Evolutionary conservation across 2,329 filamentous ascomycete species (phyloP).

Genomic region (Phialemoniopsis sp.): DNA sequence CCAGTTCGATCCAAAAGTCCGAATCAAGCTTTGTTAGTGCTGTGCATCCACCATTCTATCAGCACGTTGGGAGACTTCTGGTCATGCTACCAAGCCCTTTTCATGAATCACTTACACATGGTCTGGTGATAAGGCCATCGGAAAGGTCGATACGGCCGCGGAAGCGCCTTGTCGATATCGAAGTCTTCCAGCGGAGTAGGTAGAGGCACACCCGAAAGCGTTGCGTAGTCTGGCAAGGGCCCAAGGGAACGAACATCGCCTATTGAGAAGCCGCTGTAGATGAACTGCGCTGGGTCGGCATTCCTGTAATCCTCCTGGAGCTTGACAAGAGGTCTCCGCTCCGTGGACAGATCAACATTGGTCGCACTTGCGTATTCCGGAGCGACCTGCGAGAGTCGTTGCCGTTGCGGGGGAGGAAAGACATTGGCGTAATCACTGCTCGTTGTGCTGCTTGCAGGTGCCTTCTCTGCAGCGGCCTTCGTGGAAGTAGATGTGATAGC

Average conservation of each 20-base stretch:
- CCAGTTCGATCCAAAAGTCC: slow-evolving; percentile 88
- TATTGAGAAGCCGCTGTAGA: slow-evolving; percentile 63
- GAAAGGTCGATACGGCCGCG: slow-evolving; percentile 77
- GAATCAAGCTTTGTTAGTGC: slow-evolving; percentile 73
- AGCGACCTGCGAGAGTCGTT: too few relatives aligned
- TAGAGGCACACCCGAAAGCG: slow-evolving; percentile 68
- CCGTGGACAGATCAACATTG: not conserved
- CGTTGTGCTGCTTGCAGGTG: too few relatives aligned
- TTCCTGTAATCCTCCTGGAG: slow-evolving; percentile 25
- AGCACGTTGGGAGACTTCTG: too few relatives aligned
- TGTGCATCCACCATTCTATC: slow-evolving; percentile 24
- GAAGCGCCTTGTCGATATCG: slow-evolving; percentile 61
- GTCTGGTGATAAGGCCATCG: slow-evolving; percentile 86
- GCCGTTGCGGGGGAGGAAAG: too few relatives aligned
- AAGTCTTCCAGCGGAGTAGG: slow-evolving; percentile 63
- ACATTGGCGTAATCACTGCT: too few relatives aligned
- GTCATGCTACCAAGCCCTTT: not conserved
- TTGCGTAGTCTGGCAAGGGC: slow-evolving; percentile 75
- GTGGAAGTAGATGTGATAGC: too few relatives aligned
- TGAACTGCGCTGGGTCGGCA: slow-evolving; percentile 10
- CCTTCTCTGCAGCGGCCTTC: too few relatives aligned
- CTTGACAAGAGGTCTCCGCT: slow-evolving; percentile 18
- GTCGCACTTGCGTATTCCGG: too few relatives aligned
- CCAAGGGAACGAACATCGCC: slow-evolving; percentile 67
- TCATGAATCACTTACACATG: slow-evolving; percentile 63